These are phyloP conservation scores for Blastobotrys aristatus DNA, from an alignment of 1,139 yeast genomes.

Conservation along the genomic window DNA sequence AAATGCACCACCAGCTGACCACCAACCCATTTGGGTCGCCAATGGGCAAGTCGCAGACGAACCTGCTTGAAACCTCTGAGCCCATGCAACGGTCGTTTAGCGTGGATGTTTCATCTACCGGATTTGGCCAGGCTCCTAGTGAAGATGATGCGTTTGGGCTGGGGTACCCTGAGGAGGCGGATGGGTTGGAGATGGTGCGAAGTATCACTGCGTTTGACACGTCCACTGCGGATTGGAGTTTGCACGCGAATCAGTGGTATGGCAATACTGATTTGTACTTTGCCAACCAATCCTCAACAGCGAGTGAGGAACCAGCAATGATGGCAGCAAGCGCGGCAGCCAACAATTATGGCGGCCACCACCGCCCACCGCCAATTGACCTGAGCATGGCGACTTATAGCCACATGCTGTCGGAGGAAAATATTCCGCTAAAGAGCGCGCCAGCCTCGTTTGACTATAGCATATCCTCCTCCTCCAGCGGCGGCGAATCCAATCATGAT, in stretches of 20 bases:
- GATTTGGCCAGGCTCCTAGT: slow-evolving; percentile 14
- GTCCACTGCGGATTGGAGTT: slow-evolving; percentile 14
- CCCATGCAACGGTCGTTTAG: slow-evolving; percentile 25
- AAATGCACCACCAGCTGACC: background rate
- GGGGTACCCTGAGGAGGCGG: slow-evolving; percentile 8
- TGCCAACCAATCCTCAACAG: background rate
- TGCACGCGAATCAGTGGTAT: background rate
- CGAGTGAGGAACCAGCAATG: background rate
- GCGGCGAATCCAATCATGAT: too few species aligned
- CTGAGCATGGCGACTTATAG: background rate
- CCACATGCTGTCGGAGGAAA: background rate
- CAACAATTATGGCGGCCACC: background rate
- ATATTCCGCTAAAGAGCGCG: slow-evolving; percentile 14
- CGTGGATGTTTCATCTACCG: slow-evolving; percentile 16
- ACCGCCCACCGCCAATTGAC: slow-evolving; percentile 2
- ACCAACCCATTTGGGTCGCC: slow-evolving; percentile 20
- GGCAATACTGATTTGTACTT: background rate
- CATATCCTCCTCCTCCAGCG: background rate
- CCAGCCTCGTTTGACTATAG: slow-evolving; percentile 16
- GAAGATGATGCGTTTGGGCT: slow-evolving; percentile 11
- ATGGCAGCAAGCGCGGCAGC: background rate
- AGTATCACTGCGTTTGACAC: slow-evolving; percentile 33
- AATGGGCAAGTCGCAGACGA: slow-evolving; percentile 9
- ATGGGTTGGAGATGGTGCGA: slow-evolving; percentile 26
- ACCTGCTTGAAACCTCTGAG: background rate